Conservation (phyloP, 2,329 filamentous ascomycete species). For the Scedosporium minutisporum region DNA sequence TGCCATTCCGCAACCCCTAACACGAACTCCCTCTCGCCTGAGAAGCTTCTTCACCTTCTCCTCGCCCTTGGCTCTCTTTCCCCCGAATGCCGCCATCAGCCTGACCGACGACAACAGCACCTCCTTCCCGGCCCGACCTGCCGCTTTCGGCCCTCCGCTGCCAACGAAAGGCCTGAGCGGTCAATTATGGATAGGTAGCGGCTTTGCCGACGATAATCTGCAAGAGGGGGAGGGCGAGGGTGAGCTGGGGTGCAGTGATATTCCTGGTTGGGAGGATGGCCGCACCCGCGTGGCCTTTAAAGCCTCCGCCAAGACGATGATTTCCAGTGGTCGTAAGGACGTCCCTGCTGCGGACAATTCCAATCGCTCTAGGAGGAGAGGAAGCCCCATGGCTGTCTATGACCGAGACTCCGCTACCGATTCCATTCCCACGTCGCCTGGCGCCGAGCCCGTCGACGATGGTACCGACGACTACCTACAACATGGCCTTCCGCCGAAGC, state of each 20-base stretch:
- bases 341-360: conserved; percentile 13
- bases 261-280: conserved; percentile 73
- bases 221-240: conserved; percentile 59
- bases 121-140: conserved; percentile 86
- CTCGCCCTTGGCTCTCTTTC: conserved; percentile 78
- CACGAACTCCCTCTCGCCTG: conserved; percentile 14
- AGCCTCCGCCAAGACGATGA: conserved; percentile 24
- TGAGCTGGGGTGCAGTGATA: conserved; percentile 90
- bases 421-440: conserved; percentile 17
- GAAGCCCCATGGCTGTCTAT: conserved; percentile 8
- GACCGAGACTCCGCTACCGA: neutral
- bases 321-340: conserved; percentile 7
- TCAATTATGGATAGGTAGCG: conserved; percentile 86
- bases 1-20: conserved; percentile 14
- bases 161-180: conserved; percentile 71
- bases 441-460: conserved; percentile 41
- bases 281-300: conserved; percentile 36
- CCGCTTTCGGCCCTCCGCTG: conserved; percentile 79
- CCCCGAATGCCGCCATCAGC: conserved; percentile 89
- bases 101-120: conserved; percentile 97
- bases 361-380: conserved; percentile 24
- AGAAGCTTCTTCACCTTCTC: conserved; percentile 55
- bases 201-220: conserved; percentile 72
- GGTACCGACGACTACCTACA: conserved; percentile 81
- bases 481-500: conserved; percentile 30